A percentile compares a stretch with the other conserved stretches of the same genome.
Conservation (phyloP, 139 green algal species). For the Chlamydomonas schloesseri region DNA sequence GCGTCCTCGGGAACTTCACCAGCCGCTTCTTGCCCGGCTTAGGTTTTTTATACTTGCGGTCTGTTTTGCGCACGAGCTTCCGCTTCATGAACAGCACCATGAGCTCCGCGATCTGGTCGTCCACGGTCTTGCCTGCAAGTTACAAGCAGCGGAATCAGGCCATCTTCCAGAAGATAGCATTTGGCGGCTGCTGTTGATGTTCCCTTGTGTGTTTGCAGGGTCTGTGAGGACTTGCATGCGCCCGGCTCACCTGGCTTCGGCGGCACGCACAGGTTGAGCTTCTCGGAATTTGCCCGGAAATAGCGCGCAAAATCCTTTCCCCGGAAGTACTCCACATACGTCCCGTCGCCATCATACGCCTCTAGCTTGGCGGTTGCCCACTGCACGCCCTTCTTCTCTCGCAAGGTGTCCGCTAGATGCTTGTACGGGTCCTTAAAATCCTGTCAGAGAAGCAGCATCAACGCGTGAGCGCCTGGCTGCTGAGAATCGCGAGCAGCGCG, state of each 20-base stretch:
- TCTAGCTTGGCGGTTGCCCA: slow-evolving; percentile 51
- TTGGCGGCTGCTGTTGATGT: too few relatives aligned
- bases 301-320: slow-evolving; percentile 60
- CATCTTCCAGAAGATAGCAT: too few relatives aligned
- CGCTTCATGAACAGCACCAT: slow-evolving; percentile 35
- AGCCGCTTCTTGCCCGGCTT: slow-evolving; percentile 59
- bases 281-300: slow-evolving; percentile 45
- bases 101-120: slow-evolving; percentile 55
- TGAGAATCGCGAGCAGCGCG: neutral
- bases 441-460: neutral
- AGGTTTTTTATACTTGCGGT: slow-evolving; percentile 62
- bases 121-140: slow-evolving; percentile 29
- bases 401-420: slow-evolving; percentile 46
- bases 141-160: too few relatives aligned
- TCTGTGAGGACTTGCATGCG: too few relatives aligned
- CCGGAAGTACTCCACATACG: slow-evolving; percentile 50
- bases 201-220: too few relatives aligned
- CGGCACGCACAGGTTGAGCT: slow-evolving; percentile 43
- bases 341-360: slow-evolving; percentile 27
- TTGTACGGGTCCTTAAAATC: slow-evolving; percentile 15
- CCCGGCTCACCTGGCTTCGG: slow-evolving; percentile 43
- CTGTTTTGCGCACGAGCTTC: slow-evolving; percentile 45
- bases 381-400: slow-evolving; percentile 55
- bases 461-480: neutral
- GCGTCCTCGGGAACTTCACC: slow-evolving; percentile 60